These are phyloP conservation scores for Phytophthora palmivora DNA, from an alignment of 352 stramenopile species.

Conservation along the genomic window DNA sequence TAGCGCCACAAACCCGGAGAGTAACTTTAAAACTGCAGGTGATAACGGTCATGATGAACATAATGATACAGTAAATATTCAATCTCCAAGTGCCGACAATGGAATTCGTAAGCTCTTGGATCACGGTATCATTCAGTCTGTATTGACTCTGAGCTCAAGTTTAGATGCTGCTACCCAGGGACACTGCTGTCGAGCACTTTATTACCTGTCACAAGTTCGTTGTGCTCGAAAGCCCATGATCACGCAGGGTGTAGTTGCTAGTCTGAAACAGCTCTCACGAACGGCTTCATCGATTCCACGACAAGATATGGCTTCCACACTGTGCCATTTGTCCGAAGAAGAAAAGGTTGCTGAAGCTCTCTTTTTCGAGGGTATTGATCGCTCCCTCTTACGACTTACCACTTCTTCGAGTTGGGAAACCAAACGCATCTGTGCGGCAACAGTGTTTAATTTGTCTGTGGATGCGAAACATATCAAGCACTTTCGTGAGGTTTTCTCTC, in stretches of 20 bases:
- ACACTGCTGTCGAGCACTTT: conserved; percentile 77
- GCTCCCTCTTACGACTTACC: conserved; percentile 57
- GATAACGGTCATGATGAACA: neutral
- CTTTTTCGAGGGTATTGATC: conserved; percentile 78
- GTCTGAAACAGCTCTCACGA: conserved; percentile 58
- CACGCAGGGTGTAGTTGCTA: conserved; percentile 48
- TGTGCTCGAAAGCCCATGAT: conserved; percentile 66
- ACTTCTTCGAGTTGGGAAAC: conserved; percentile 57
- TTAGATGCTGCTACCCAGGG: conserved; percentile 55
- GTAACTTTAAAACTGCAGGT: conserved; percentile 4
- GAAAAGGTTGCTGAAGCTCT: conserved; percentile 57
- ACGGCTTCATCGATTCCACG: conserved; percentile 34
- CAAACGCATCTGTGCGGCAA: conserved; percentile 71
- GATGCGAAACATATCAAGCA: conserved; percentile 67
- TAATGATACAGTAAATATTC: neutral
- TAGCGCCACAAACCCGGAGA: neutral
- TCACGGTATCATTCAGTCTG: conserved; percentile 72
- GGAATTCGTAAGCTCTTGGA: conserved; percentile 55
- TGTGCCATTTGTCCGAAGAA: conserved; percentile 78
- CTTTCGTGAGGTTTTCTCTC: conserved; percentile 67
- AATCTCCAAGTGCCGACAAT: conserved; percentile 13
- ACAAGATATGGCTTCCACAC: conserved; percentile 69
- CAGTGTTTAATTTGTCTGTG: conserved; percentile 75
- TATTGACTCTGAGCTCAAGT: conserved; percentile 55
- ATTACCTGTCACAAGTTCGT: conserved; percentile 56